Percentiles rank a stretch among this genome's conserved stretches.
Evolutionary conservation across 768 basidiomycete genomes (phyloP).

Genomic region (Rubroboletus pulcherrimus): DNA sequence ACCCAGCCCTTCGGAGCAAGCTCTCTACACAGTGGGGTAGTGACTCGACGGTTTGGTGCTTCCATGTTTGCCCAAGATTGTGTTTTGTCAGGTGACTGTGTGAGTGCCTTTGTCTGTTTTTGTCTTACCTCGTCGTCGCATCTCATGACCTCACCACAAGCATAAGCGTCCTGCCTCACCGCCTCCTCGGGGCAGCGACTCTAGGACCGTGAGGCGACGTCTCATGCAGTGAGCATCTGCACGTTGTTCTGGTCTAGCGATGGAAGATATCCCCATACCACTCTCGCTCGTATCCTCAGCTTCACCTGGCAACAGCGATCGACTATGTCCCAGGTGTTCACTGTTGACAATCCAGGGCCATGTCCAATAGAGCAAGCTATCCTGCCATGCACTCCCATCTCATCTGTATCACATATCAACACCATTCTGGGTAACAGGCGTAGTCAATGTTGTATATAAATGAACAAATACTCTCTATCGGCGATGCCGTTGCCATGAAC

Average conservation of each 20-base stretch:
- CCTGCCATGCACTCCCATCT: neutral
- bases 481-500: neutral
- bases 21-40: conserved; percentile 22
- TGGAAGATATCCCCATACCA: neutral
- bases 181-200: neutral
- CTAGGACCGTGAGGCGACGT: conserved; percentile 12
- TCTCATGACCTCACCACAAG: neutral
- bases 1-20: conserved; percentile 44
- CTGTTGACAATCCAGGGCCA: neutral
- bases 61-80: conserved; percentile 22
- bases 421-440: neutral
- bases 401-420: neutral
- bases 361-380: too few species aligned
- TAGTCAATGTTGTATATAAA: conserved; percentile 7
- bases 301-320: neutral
- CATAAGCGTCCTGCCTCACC: conserved; percentile 16
- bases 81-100: neutral
- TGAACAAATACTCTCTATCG: neutral
- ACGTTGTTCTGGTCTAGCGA: neutral
- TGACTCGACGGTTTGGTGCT: neutral
- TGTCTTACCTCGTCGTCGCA: neutral
- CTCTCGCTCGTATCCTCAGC: neutral
- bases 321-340: neutral
- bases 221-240: conserved; percentile 3
- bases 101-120: conserved; percentile 7